These are phyloP conservation scores for Phytophthora agathidicida DNA, from an alignment of 352 stramenopile species.

Conservation along the genomic window DNA sequence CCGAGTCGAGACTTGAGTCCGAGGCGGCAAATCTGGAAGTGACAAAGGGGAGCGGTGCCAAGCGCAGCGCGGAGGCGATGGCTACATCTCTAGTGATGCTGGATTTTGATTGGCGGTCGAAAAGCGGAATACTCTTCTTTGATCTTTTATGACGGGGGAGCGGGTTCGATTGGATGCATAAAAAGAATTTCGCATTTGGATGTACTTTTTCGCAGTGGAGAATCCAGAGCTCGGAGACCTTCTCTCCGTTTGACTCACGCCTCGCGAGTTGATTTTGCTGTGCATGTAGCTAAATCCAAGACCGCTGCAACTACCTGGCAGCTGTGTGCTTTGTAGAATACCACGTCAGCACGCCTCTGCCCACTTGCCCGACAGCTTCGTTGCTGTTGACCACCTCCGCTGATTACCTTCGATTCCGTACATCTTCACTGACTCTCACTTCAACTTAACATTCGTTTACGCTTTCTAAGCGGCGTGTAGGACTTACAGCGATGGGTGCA, in stretches of 20 bases:
- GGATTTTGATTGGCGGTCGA: background rate
- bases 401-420: constrained; percentile 18
- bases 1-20: background rate
- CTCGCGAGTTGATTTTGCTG: constrained; percentile 5
- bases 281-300: background rate
- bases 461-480: background rate
- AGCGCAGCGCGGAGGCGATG: constrained; percentile 3
- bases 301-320: too few relatives aligned
- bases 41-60: constrained; percentile 4
- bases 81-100: background rate
- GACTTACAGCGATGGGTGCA: constrained; percentile 2
- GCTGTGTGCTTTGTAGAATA: too few relatives aligned
- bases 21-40: constrained; percentile 19
- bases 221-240: constrained; percentile 10
- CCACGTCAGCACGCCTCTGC: background rate
- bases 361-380: too few relatives aligned
- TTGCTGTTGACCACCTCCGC: background rate
- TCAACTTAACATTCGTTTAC: constrained; percentile 3
- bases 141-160: constrained; percentile 9
- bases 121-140: background rate
- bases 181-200: constrained; percentile 1
- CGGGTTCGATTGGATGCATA: background rate
- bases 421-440: constrained; percentile 1
- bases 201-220: constrained; percentile 1
- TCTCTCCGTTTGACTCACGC: constrained; percentile 19